A percentile compares a stretch with the other conserved stretches of the same genome.
phyloP scores from a whole-genome alignment of 1,139 yeast genomes.

The Barnettozyma hawaiiensis region DNA sequence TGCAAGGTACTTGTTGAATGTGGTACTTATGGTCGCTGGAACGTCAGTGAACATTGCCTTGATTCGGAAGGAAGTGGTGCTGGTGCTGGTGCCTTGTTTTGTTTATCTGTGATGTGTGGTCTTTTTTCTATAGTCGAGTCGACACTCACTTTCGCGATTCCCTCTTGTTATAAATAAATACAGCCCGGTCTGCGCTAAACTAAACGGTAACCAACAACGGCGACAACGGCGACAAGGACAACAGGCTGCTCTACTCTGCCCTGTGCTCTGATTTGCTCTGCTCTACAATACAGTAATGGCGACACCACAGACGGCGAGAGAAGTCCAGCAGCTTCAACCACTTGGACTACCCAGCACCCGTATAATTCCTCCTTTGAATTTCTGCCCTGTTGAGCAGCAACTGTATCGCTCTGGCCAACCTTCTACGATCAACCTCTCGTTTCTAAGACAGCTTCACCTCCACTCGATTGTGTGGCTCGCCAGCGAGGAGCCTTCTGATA shows the following conservation, averaged over 20 bases:
- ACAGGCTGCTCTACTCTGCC: too few species aligned
- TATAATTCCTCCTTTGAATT: slow-evolving; percentile 89
- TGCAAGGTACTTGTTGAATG: background rate
- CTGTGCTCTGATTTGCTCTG: too few species aligned
- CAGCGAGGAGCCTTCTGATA: slow-evolving; percentile 91
- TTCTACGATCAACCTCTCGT: slow-evolving; percentile 88
- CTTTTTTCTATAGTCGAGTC: too few species aligned
- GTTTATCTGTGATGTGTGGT: too few species aligned
- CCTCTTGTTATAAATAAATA: too few species aligned
- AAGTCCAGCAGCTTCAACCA: slow-evolving; percentile 1
- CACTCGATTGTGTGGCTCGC: slow-evolving; percentile 91
- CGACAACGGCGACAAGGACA: too few species aligned
- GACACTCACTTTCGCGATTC: too few species aligned
- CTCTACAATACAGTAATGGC: background rate
- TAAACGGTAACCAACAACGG: too few species aligned
- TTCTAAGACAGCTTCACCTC: slow-evolving; percentile 65
- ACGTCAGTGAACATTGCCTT: slow-evolving; percentile 25
- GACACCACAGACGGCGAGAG: background rate
- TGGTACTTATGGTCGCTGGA: slow-evolving; percentile 35
- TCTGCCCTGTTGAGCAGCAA: slow-evolving; percentile 87
- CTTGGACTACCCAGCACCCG: slow-evolving; percentile 43
- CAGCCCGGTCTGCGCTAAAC: too few species aligned
- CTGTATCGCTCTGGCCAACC: slow-evolving; percentile 93
- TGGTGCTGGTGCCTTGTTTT: too few species aligned
- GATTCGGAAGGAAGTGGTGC: background rate